These are phyloP conservation scores for Colletotrichum tanaceti DNA, from an alignment of 2,329 filamentous ascomycete genomes.

Conservation along the genomic window DNA sequence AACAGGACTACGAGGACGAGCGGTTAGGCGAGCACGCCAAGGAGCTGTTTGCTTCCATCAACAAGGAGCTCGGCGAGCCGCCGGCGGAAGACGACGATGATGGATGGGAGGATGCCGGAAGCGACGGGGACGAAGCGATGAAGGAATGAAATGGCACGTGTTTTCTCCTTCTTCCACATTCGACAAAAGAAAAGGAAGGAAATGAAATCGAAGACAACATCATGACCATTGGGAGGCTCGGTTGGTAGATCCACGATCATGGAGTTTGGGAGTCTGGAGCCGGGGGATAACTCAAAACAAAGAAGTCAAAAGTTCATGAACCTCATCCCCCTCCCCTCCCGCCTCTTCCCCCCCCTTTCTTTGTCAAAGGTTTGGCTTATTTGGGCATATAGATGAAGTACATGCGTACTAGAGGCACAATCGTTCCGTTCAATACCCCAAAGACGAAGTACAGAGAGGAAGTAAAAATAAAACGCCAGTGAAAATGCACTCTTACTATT, in stretches of 20 bases:
- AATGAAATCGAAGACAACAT: neutral
- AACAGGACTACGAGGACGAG: conserved; percentile 87
- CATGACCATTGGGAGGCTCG: neutral
- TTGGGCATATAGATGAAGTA: conserved; percentile 21
- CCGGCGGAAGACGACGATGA: conserved; percentile 66
- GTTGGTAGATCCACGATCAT: neutral
- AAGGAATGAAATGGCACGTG: conserved; percentile 52
- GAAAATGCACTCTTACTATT: conserved; percentile 19
- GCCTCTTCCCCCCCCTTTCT: neutral
- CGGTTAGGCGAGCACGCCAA: conserved; percentile 78
- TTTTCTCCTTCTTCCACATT: neutral
- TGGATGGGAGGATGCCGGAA: conserved; percentile 58
- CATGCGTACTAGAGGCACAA: conserved; percentile 9
- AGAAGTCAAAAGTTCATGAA: conserved; percentile 12
- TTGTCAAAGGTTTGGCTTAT: neutral
- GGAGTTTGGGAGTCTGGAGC: conserved; percentile 32
- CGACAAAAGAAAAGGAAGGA: neutral
- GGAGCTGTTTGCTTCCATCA: conserved; percentile 75
- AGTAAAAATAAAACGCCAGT: conserved; percentile 16
- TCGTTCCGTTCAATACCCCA: conserved; percentile 13
- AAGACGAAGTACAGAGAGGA: conserved; percentile 2
- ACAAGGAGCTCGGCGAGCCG: conserved; percentile 72
- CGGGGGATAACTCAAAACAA: conserved; percentile 6
- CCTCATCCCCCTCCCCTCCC: neutral
- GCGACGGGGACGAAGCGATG: conserved; percentile 62